Evolutionary conservation across 2,329 filamentous ascomycete genomes (phyloP).

Genomic region (Camillea tinctor): DNA sequence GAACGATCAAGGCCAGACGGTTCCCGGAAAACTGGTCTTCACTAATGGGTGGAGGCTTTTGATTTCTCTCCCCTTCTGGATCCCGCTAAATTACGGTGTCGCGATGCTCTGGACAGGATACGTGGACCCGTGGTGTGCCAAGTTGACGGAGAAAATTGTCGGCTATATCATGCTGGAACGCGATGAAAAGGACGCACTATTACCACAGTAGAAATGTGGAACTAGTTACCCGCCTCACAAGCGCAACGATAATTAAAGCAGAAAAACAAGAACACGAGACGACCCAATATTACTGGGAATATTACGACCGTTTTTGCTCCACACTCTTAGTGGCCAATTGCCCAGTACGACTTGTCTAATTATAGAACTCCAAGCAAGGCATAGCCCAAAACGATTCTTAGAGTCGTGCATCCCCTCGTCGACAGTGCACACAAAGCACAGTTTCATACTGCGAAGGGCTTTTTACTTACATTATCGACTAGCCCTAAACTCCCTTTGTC

Average conservation of each 20-base stretch:
- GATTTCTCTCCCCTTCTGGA: slow-evolving; percentile 43
- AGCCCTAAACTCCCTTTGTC: slow-evolving; percentile 15
- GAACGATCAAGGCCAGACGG: slow-evolving; percentile 36
- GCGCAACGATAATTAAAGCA: slow-evolving; percentile 3
- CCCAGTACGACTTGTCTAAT: neutral
- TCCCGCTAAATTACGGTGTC: slow-evolving; percentile 44
- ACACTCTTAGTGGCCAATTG: neutral
- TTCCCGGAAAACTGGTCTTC: slow-evolving; percentile 37
- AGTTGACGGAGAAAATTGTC: slow-evolving; percentile 41
- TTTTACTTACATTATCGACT: neutral
- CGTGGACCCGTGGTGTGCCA: slow-evolving; percentile 52
- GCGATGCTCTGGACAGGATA: slow-evolving; percentile 52
- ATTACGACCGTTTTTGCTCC: neutral
- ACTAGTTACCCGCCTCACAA: slow-evolving; percentile 2
- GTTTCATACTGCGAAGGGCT: slow-evolving; percentile 1
- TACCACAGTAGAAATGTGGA: slow-evolving; percentile 28
- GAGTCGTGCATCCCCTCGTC: neutral
- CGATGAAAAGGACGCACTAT: slow-evolving; percentile 33
- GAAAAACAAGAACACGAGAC: neutral
- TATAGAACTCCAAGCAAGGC: neutral
- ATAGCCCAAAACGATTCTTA: neutral
- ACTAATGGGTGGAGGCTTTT: slow-evolving; percentile 37
- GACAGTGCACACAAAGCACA: slow-evolving; percentile 8
- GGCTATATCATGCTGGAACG: slow-evolving; percentile 30
- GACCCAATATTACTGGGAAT: too few relatives aligned